Conservation (phyloP, 129 eudicot species). For the Daucus carota region DH1_v3.0 NC_030387.2:24027001-24027500, state of each 20-base stretch:
- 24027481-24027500: neutral
- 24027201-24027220: no score
- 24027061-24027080: neutral
- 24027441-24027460: neutral
- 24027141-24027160: slow-evolving; percentile 31
- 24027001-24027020: neutral
- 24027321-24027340: neutral
- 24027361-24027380: neutral
- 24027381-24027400: neutral
- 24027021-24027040: neutral
- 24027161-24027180: slow-evolving; percentile 1
- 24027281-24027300: neutral
- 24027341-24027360: neutral
- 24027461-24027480: neutral
- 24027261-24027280: neutral
- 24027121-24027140: slow-evolving; percentile 11
- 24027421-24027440: no score
- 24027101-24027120: slow-evolving; percentile 59
- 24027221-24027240: neutral
- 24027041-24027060: neutral
- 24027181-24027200: no score
- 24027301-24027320: neutral
- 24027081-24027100: slow-evolving; percentile 42
- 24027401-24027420: no score
- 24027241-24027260: neutral